Evolutionary conservation across 305 asterid species (phyloP), one percentile per base, ranked within the genome.

Genomic region (Solanum chacoense): DNA sequence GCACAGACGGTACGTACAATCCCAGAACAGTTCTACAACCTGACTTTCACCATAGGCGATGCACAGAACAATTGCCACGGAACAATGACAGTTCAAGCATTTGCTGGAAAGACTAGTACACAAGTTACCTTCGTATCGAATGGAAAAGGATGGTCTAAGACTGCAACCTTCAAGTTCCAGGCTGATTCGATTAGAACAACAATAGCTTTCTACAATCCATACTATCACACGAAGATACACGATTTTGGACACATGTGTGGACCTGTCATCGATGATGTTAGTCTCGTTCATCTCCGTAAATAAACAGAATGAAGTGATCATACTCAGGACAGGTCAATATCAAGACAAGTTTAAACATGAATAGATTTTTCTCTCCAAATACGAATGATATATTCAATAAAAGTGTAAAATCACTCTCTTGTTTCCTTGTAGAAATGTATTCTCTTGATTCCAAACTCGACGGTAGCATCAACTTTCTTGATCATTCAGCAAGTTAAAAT

Each of bases 201-300:
- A 91, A 90, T 96, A n/a, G 88, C 92, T 20, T 96, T 96, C 85
- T 94, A 84, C 40, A 95, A 93, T 72, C 97, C 96, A 7, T 90
- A 78, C 86, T 95, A 96, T 90, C 98, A 94, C 87, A 95, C 95
- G 0, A 94, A 76, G 40, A 22, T 93, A 85, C 80, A 91, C 12
- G 98, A 95, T 89, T 95, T 85, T 63, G 94, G 95, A 24, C 95
- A 93, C 22, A n/a, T 91, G 9, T 96, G 98, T 88, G 98, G 98
- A 28, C 98, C 98, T 67, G 93, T 96, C 74, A 31, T 96, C 79
- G 98, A 96, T 90, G 89, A 94, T 94, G 94, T 96, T 83, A 92
- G 89, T 93, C 95, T 95, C 59, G 91, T 93, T 76, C 94, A 89
- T 65, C 8, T 72, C 40, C 67, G 34, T 69, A 14, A 34, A 69